A percentile compares a stretch with the other conserved stretches of the same genome.
Evolutionary conservation across 75 land plant genomes (phyloP).

Genomic region (Pinus tabuliformis): DNA sequence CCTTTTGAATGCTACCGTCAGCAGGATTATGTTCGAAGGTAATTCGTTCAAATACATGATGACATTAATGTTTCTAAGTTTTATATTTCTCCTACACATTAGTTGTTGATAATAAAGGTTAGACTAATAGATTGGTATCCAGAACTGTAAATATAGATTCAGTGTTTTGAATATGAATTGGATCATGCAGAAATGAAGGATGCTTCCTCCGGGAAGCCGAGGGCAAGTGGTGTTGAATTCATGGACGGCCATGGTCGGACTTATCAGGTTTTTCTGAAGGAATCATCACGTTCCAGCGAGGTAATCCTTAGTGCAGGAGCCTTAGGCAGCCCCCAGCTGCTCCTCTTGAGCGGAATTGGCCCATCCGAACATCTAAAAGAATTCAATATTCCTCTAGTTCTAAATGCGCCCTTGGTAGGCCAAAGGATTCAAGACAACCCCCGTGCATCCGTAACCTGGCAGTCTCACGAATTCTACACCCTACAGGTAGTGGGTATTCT

Average conservation of each 20-base stretch:
- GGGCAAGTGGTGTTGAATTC: not conserved
- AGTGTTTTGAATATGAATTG: not conserved
- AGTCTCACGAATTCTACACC: not conserved
- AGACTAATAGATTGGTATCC: not conserved
- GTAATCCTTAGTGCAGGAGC: no score
- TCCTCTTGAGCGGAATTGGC: not conserved
- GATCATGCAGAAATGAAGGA: not conserved
- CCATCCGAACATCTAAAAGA: not conserved
- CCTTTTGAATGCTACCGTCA: constrained; percentile 14
- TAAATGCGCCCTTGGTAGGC: not conserved
- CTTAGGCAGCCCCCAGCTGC: not conserved
- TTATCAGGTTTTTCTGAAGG: not conserved
- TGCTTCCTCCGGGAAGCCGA: not conserved
- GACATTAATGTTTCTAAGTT: not conserved
- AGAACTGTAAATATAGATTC: no score
- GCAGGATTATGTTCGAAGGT: constrained; percentile 2
- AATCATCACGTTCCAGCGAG: not conserved
- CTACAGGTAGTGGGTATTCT: not conserved
- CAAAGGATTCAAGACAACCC: not conserved
- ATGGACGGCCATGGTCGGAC: not conserved
- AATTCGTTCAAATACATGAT: not conserved
- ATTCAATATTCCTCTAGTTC: not conserved
- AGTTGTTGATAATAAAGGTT: not conserved
- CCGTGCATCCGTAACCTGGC: not conserved
- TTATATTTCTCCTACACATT: not conserved